These are phyloP conservation scores for Neurospora pannonica DNA, from an alignment of 495 filamentous ascomycete genomes.

Conservation along the genomic window DNA sequence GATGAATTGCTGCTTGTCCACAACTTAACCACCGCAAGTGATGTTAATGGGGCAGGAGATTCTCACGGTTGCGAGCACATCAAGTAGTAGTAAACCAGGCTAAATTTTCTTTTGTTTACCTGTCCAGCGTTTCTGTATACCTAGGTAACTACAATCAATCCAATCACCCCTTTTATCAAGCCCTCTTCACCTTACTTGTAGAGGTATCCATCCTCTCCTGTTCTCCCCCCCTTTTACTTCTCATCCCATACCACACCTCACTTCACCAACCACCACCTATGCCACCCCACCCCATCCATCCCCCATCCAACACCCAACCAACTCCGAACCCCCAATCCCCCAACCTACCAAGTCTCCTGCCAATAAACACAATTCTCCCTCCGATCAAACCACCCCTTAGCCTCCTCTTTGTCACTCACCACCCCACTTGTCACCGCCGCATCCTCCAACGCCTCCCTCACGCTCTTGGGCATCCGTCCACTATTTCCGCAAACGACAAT, in stretches of 20 bases:
- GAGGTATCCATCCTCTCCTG: background rate
- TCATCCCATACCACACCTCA: background rate
- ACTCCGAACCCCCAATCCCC: too few species aligned
- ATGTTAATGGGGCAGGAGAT: background rate
- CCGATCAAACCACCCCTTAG: constrained; percentile 20
- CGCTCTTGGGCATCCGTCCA: constrained; percentile 81
- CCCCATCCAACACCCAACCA: too few species aligned
- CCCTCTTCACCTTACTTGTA: background rate
- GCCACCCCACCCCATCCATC: too few species aligned
- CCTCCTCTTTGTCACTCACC: constrained; percentile 15
- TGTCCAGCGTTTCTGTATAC: background rate
- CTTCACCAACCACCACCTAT: background rate
- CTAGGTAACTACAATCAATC: background rate
- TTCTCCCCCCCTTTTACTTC: background rate
- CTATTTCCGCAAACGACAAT: constrained; percentile 74
- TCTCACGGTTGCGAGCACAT: background rate
- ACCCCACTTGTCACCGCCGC: constrained; percentile 38
- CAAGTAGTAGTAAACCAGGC: background rate
- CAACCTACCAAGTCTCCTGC: constrained; percentile 38
- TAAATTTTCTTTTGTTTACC: background rate
- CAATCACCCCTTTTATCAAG: background rate
- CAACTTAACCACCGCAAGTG: background rate
- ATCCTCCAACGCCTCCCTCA: constrained; percentile 71
- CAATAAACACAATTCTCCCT: constrained; percentile 20
- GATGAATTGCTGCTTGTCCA: background rate